These are phyloP conservation scores for Gelatoporia subvermispora DNA, from an alignment of 768 basidiomycete genomes.

Conservation along the genomic window DNA sequence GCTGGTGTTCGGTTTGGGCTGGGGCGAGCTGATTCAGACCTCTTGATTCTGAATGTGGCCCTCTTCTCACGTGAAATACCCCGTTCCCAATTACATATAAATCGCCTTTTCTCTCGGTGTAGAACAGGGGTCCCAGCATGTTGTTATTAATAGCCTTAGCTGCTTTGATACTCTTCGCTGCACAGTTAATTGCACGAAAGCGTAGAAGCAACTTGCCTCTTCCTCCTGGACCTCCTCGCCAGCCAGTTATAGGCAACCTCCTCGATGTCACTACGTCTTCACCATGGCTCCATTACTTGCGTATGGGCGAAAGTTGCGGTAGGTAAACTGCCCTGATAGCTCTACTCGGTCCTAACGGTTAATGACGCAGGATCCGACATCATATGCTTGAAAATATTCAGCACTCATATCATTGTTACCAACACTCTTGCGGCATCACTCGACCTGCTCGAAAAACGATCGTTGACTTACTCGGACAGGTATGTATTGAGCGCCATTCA, in stretches of 20 bases:
- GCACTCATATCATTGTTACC: conserved; percentile 21
- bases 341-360: too few relatives aligned
- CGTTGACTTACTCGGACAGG: conserved; percentile 28
- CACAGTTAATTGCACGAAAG: too few relatives aligned
- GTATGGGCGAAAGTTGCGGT: conserved; percentile 14
- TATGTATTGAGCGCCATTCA: too few relatives aligned
- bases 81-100: too few relatives aligned
- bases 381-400: conserved; percentile 16
- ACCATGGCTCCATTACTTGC: conserved; percentile 17
- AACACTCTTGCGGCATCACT: conserved; percentile 24
- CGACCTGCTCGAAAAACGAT: conserved; percentile 27
- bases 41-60: too few relatives aligned
- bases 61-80: too few relatives aligned
- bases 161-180: too few relatives aligned
- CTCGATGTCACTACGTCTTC: conserved; percentile 20
- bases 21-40: too few relatives aligned
- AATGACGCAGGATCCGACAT: conserved; percentile 8
- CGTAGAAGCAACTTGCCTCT: conserved; percentile 11
- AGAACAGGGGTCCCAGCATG: too few relatives aligned
- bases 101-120: too few relatives aligned
- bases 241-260: conserved; percentile 25
- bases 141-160: too few relatives aligned
- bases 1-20: too few relatives aligned
- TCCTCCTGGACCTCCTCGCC: conserved; percentile 23
- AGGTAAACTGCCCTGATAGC: background rate